Evolutionary conservation across 1,284 basidiomycete genomes (phyloP).

Genomic region (Cutaneotrichosporon sp.): DNA sequence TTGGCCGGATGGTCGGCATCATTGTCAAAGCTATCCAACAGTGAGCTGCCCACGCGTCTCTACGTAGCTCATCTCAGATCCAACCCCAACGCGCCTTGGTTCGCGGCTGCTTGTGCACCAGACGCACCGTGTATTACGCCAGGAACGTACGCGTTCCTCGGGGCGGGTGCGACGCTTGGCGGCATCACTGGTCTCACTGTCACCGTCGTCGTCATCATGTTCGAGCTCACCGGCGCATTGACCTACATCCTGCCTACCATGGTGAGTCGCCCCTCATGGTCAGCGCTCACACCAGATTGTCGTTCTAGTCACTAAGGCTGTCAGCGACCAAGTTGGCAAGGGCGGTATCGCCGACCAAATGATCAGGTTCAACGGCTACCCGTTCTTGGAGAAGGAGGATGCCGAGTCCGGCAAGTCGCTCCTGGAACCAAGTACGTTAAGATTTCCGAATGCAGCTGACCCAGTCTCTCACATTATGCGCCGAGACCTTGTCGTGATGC

Average conservation of each 20-base stretch:
- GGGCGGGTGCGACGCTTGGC: constrained; percentile 88
- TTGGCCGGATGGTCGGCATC: constrained; percentile 93
- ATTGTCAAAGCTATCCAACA: constrained; percentile 85
- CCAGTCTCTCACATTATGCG: constrained; percentile 86
- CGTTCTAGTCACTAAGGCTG: constrained; percentile 90
- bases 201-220: constrained; percentile 93
- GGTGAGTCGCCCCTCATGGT: constrained; percentile 80
- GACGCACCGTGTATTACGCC: constrained; percentile 97
- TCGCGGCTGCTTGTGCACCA: constrained; percentile 74
- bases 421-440: constrained; percentile 68
- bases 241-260: constrained; percentile 97
- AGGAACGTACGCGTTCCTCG: constrained; percentile 92
- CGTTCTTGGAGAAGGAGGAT: constrained; percentile 78
- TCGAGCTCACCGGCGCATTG: constrained; percentile 89
- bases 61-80: constrained; percentile 54
- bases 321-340: constrained; percentile 89
- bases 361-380: constrained; percentile 95
- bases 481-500: constrained; percentile 66
- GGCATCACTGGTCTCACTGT: constrained; percentile 72
- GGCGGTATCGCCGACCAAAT: constrained; percentile 95
- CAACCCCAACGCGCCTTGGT: constrained; percentile 76
- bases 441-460: constrained; percentile 9
- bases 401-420: constrained; percentile 88
- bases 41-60: constrained; percentile 50
- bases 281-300: constrained; percentile 99